phyloP scores from a whole-genome alignment of 495 filamentous ascomycete species.

The Rhizodiscina lignyota region DNA sequence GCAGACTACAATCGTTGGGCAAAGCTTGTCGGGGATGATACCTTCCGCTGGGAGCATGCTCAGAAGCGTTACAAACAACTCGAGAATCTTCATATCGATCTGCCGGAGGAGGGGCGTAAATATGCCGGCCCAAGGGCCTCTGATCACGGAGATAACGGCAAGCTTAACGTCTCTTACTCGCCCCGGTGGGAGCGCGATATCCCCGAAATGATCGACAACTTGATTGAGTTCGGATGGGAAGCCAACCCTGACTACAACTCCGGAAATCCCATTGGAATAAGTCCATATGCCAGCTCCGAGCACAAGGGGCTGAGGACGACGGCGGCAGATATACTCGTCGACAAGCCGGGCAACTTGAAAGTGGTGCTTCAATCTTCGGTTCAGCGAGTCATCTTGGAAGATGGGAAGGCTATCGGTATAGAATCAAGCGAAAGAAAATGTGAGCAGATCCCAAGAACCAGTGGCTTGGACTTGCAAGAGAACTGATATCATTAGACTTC shows the following conservation, averaged over 20 bases:
- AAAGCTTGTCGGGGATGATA: conserved; percentile 20
- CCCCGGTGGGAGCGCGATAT: conserved; percentile 33
- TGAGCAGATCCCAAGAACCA: conserved; percentile 6
- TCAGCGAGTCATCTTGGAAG: conserved; percentile 32
- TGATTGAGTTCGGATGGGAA: conserved; percentile 27
- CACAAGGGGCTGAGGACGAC: conserved; percentile 33
- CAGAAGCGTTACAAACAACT: conserved; percentile 31
- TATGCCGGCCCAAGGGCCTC: conserved; percentile 15
- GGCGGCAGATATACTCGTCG: conserved; percentile 30
- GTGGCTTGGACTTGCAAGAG: not conserved
- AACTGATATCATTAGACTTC: not conserved
- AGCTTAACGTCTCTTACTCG: conserved; percentile 29
- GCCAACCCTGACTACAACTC: conserved; percentile 41
- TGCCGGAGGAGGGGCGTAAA: conserved; percentile 21
- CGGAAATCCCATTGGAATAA: conserved; percentile 43
- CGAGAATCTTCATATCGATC: conserved; percentile 32
- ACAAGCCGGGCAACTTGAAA: conserved; percentile 31
- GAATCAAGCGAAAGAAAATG: conserved; percentile 20
- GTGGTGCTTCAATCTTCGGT: conserved; percentile 32
- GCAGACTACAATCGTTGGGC: conserved; percentile 47
- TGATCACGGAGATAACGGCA: conserved; percentile 34
- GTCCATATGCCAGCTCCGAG: conserved; percentile 28
- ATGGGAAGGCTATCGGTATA: conserved; percentile 34
- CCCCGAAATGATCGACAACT: conserved; percentile 24
- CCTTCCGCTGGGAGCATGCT: conserved; percentile 34